A percentile compares a stretch with the other conserved stretches of the same genome.
Conservation (phyloP, 2,329 filamentous ascomycete genomes). For the Colletotrichum brevisporum region DNA sequence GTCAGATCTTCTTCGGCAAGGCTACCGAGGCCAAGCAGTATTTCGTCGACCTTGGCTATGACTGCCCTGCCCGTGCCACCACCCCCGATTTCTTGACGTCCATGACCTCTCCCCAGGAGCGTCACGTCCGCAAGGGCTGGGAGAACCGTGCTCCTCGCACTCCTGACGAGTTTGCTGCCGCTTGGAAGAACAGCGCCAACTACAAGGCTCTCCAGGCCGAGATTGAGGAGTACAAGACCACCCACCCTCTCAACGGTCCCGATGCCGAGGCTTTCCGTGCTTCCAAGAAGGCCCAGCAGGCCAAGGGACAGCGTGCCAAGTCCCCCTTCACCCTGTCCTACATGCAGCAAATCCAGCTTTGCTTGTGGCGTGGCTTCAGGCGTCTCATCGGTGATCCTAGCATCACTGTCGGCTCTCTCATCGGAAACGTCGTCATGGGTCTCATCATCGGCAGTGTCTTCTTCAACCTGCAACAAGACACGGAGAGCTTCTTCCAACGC, state of each 20-base stretch:
- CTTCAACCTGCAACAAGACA: constrained; percentile 78
- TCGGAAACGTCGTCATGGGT: constrained; percentile 82
- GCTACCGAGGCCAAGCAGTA: constrained; percentile 73
- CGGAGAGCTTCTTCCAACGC: constrained; percentile 82
- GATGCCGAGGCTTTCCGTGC: constrained; percentile 70
- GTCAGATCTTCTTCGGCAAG: constrained; percentile 75
- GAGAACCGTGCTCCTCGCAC: constrained; percentile 70
- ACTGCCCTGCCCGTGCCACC: constrained; percentile 76
- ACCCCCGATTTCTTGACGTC: constrained; percentile 81
- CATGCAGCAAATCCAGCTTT: constrained; percentile 81
- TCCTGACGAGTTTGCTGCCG: constrained; percentile 72
- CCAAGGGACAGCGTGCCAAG: constrained; percentile 71
- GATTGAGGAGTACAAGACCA: constrained; percentile 68
- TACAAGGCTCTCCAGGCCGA: constrained; percentile 66
- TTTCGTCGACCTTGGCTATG: constrained; percentile 77
- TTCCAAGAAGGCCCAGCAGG: constrained; percentile 68
- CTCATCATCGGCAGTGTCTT: constrained; percentile 86
- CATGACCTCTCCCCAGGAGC: constrained; percentile 73
- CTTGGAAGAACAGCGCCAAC: constrained; percentile 69
- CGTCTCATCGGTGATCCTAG: constrained; percentile 83
- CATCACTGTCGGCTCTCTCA: constrained; percentile 76
- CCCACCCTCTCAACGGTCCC: constrained; percentile 68
- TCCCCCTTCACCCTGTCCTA: constrained; percentile 90
- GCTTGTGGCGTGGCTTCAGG: constrained; percentile 84
- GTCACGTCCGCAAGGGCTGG: constrained; percentile 68